Conservation (phyloP, 805 yeast genomes). For the Tetrapisispora namnaoensis region DNA sequence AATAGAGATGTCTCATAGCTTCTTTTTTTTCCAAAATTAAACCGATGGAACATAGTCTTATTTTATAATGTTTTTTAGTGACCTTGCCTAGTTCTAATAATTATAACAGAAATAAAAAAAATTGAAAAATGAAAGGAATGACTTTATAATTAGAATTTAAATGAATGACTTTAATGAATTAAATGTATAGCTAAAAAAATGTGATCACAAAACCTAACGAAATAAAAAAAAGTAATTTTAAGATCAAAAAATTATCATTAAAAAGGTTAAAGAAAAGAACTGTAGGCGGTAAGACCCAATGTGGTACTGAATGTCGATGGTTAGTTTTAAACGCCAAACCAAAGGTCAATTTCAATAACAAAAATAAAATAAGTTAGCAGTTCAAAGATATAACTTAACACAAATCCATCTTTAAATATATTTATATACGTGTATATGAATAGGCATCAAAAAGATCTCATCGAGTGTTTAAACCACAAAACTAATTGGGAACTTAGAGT, state of each 20-base stretch:
- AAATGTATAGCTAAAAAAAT: not conserved
- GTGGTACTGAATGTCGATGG: not conserved
- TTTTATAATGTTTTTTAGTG: not conserved
- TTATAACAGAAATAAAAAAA: not conserved
- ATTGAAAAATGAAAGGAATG: not conserved
- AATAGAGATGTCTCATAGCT: constrained; percentile 8
- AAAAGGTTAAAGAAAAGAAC: not conserved
- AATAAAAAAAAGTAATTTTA: not conserved
- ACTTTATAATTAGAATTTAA: not conserved
- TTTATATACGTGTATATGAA: no score
- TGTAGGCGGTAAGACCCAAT: not conserved
- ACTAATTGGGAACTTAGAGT: no score
- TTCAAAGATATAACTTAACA: no score
- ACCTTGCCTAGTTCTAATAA: not conserved
- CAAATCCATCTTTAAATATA: no score
- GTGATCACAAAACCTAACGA: not conserved
- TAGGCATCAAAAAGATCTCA: no score
- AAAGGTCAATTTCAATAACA: no score
- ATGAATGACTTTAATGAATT: not conserved
- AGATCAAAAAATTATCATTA: not conserved
- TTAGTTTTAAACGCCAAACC: no score
- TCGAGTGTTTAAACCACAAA: no score
- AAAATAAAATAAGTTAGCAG: not conserved
- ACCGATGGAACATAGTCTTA: not conserved
- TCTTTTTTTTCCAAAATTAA: constrained; percentile 6